These are phyloP conservation scores for Galerina marginata DNA, from an alignment of 768 basidiomycete species.

Conservation along the genomic window DNA sequence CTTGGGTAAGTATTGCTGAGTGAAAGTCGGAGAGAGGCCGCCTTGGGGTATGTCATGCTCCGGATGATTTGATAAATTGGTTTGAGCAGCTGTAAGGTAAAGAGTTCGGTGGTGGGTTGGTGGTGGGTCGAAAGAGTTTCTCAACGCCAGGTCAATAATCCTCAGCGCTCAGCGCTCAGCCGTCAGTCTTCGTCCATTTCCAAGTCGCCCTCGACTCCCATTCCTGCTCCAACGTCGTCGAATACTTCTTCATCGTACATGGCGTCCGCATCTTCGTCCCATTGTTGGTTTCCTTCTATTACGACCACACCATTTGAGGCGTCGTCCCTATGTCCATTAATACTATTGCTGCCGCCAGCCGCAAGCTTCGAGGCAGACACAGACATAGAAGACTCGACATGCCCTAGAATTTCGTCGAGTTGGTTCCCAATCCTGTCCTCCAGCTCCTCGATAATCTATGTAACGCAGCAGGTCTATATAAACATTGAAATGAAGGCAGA, in stretches of 20 bases:
- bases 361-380: constrained; percentile 1
- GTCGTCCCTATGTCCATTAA: constrained; percentile 7
- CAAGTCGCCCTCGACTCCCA: constrained; percentile 71
- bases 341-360: background rate
- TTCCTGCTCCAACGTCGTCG: constrained; percentile 71
- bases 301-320: constrained; percentile 19
- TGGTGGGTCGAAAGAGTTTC: too few species aligned
- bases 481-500: background rate
- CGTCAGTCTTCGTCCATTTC: constrained; percentile 57
- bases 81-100: too few species aligned
- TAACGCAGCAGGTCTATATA: background rate
- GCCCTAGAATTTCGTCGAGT: constrained; percentile 67
- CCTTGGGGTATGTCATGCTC: too few species aligned
- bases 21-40: too few species aligned
- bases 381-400: constrained; percentile 45
- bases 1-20: too few species aligned
- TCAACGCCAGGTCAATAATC: background rate
- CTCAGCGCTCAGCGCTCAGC: background rate
- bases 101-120: too few species aligned
- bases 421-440: constrained; percentile 79
- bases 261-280: constrained; percentile 46
- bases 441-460: constrained; percentile 90
- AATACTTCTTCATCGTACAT: constrained; percentile 59
- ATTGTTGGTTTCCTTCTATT: constrained; percentile 32
- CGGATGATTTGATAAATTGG: too few species aligned